Conservation (phyloP, 352 stramenopile genomes). For the Globisporangium heterothallicum region DNA sequence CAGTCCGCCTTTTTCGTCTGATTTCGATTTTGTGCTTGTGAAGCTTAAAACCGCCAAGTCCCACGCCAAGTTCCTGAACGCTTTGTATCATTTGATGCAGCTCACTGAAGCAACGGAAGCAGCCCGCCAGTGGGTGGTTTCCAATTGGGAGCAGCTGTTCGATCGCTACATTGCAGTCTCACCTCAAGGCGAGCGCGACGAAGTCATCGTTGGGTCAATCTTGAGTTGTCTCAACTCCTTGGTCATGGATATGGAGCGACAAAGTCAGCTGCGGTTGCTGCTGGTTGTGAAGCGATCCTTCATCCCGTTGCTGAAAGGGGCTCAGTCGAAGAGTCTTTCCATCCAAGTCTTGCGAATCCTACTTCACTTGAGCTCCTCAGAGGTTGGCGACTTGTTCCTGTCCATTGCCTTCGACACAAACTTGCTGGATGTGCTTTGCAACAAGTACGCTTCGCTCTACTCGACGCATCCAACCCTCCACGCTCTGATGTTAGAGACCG, state of each 20-base stretch:
- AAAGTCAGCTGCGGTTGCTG: constrained; percentile 37
- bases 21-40: constrained; percentile 23
- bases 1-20: constrained; percentile 9
- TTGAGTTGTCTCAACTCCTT: constrained; percentile 31
- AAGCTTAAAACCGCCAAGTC: constrained; percentile 38
- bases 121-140: constrained; percentile 21
- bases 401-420: constrained; percentile 55
- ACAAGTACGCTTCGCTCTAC: constrained; percentile 38
- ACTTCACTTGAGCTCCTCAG: constrained; percentile 38
- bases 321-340: constrained; percentile 23
- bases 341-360: constrained; percentile 40
- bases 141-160: constrained; percentile 41
- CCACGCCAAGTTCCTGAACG: constrained; percentile 60
- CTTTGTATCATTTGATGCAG: constrained; percentile 47
- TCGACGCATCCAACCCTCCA: constrained; percentile 39
- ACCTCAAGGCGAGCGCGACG: constrained; percentile 44
- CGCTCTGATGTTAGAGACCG: constrained; percentile 31
- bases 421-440: constrained; percentile 38
- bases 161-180: constrained; percentile 32
- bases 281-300: constrained; percentile 47
- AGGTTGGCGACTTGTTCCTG: constrained; percentile 45
- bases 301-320: constrained; percentile 37
- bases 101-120: constrained; percentile 21
- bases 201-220: constrained; percentile 45
- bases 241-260: constrained; percentile 27